A percentile compares a stretch with the other conserved stretches of the same genome.
These are phyloP conservation scores for Brassica juncea DNA, from an alignment of 345 rosid genomes.

Conservation along the genomic window DNA sequence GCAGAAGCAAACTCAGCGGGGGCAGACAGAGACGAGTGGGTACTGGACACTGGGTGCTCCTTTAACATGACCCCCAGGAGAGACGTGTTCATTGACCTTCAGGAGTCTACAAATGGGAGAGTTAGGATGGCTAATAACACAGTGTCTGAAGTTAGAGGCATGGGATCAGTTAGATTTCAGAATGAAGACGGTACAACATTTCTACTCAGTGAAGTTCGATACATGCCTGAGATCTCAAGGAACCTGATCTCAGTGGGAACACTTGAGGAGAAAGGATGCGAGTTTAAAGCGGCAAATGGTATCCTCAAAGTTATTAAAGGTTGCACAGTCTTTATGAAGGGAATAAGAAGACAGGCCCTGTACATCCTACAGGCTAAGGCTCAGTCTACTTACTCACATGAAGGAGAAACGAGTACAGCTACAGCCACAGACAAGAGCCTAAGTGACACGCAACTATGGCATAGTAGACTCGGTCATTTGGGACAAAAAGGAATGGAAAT, in stretches of 20 bases:
- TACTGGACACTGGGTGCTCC: too few relatives aligned
- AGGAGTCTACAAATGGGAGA: not conserved
- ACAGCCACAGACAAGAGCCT: too few relatives aligned
- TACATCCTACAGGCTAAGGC: not conserved
- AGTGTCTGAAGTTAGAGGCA: not conserved
- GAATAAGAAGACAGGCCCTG: not conserved
- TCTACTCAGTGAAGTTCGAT: not conserved
- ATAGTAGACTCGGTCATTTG: not conserved
- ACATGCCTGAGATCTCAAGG: not conserved
- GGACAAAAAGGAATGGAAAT: not conserved
- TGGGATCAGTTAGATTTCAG: not conserved
- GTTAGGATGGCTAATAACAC: not conserved
- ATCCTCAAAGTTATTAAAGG: not conserved
- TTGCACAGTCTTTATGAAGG: not conserved
- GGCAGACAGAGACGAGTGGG: too few relatives aligned
- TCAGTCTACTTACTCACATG: not conserved
- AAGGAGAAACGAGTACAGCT: not conserved
- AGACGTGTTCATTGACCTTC: not conserved
- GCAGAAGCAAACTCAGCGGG: too few relatives aligned
- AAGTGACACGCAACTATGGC: not conserved
- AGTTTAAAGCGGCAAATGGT: not conserved
- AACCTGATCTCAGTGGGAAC: not conserved
- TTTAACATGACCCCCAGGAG: too few relatives aligned
- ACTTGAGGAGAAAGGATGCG: not conserved
- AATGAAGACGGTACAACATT: not conserved